Base-by-base conservation (phyloP, 768 basidiomycete genomes). In the Leccinum variicolor region DNA sequence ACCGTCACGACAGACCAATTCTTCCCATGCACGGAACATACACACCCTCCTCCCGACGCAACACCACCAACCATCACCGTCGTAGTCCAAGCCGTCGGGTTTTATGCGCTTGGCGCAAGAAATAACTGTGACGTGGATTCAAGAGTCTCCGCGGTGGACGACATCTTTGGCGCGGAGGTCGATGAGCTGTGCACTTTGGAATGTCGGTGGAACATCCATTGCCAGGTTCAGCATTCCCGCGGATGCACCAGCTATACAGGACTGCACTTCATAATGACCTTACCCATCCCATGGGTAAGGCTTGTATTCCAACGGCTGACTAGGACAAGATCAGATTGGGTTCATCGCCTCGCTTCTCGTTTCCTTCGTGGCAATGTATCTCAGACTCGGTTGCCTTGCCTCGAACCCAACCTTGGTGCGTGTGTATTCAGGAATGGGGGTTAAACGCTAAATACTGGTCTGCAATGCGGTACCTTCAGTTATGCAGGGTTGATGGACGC, bases 271-370 rank as follows among this genome's bases (percentile, higher is more conserved):
- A 86, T 88, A 48, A 63, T 70, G 1, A 85, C 64, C 79, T 83
- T 57, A 81, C 80, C 60, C 82, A 82, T 62, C 76, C 84, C 2
- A 80, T 82, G 58, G 58, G 82, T 79, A 57, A n/a, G 61, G 25
- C 34, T 4, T 17, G 13, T 26, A 25, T 36, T 43, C 39, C 3
- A 33, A 13, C 13, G 29, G 29, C 29, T 10, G 10, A 25, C 17
- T 23, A 29, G 28, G 33, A 26, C 29, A 70, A 65, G 65, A 65
- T 45, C 62, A 60, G 34, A 49, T 70, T 47, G 63, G 65, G 6
- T 33, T 64, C n/a, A 0, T 69, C 1, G 65, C 62, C 29, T 54
- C 67, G 3, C 67, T 67, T 14, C 54, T 67, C 23, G 1, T 62
- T 6, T 65, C 65, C 29, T 41, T 69, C 39, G 50, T 3, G 34